Base-by-base conservation (phyloP, 2,329 filamentous ascomycete genomes). In the Apiospora koreana region DNA sequence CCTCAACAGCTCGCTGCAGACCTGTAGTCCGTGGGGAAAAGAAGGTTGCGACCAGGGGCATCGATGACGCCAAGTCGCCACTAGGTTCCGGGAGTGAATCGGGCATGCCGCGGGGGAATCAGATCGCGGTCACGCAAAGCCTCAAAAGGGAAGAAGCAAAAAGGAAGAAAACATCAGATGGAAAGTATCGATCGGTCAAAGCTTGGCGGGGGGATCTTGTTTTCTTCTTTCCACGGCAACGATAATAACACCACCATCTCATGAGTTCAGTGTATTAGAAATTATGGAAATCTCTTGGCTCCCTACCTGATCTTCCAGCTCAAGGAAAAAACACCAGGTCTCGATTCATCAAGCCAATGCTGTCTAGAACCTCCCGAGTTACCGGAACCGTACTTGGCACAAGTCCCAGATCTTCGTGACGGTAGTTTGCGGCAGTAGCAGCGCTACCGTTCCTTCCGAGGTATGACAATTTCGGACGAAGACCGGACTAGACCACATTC, bases 21-120 rank as follows among this genome's bases (percentile, higher is more conserved):
- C 50, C 18, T 14, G 54, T 18, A 28, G 28, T 21, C 50, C 50
- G 50, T 58, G 50, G 50, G 50, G 50, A 35, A 31, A 31, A 16
- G 31, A 35, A 9, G 6, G 50, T 8, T 31, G 16, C 14, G n/a
- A 38, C 54, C 38, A 31, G 54, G 54, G 31, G 21, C 8, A 38
- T n/a, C 54, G 54, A 62, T 62, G n/a, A 62, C 31, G 54, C 54
- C 54, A 62, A 62, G 54, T 38, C 28, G 54, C 54, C 54, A 62
- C 54, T 38, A n/a, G 21, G 18, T 2, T 31, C 28, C 54, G 54
- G 21, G 18, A 38, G 31, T 38, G 31, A n/a, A 35, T 38, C 54
- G 54, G 54, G 21, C 31, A n/a, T 38, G 28, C 28, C 18, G 31
- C 54, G 28, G 54, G 21, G 31, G 31, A 6, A 62, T 62, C 31